These are phyloP conservation scores for Aspergillus asperescens DNA, from an alignment of 495 filamentous ascomycete species.

Conservation along the genomic window DNA sequence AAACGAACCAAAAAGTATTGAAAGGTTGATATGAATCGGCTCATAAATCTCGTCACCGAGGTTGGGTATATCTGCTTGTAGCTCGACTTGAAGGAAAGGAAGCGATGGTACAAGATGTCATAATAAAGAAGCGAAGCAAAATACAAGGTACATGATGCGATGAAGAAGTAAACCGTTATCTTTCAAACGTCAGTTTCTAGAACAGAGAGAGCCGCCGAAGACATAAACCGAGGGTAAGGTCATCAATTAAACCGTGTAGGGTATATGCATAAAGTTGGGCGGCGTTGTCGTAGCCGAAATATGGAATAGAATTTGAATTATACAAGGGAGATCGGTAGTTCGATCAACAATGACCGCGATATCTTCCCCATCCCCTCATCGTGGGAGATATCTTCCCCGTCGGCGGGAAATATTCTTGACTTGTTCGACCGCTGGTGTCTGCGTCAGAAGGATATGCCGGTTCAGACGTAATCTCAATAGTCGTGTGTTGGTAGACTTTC, in stretches of 20 bases:
- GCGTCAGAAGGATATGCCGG: conserved; percentile 27
- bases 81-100: neutral
- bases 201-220: neutral
- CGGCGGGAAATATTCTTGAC: conserved; percentile 26
- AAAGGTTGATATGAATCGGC: neutral
- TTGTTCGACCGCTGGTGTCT: conserved; percentile 30
- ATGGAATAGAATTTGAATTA: neutral
- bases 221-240: neutral
- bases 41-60: conserved; percentile 2
- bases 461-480: conserved; percentile 41
- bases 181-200: neutral
- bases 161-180: neutral
- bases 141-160: neutral
- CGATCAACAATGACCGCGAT: neutral
- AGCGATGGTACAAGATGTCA: neutral
- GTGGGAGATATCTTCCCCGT: conserved; percentile 10
- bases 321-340: neutral
- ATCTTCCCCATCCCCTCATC: conserved; percentile 26
- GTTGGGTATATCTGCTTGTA: conserved; percentile 2
- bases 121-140: neutral
- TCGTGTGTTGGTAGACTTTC: conserved; percentile 45
- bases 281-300: neutral
- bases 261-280: neutral
- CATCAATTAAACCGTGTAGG: conserved; percentile 4
- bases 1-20: neutral